Percentiles rank a stretch among this genome's conserved stretches.
These are phyloP conservation scores for Aquilaria agallochum DNA, from an alignment of 441 rosid species.

Conservation along the genomic window DNA sequence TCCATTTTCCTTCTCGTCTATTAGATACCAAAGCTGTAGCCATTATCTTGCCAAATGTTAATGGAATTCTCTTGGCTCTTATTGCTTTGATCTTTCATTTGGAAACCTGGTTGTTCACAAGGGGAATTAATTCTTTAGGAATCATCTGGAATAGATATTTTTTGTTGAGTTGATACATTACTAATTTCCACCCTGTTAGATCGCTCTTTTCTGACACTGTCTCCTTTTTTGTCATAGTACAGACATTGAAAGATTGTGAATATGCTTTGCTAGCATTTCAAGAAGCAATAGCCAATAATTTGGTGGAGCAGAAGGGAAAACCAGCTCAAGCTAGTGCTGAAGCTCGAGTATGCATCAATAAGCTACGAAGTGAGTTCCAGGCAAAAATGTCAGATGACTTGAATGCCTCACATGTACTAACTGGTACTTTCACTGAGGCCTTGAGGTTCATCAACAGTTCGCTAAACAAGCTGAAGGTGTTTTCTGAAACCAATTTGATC, in stretches of 20 bases:
- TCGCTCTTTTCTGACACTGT: no score
- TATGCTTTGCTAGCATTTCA: conserved; percentile 47
- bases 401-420: conserved; percentile 66
- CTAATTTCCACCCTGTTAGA: no score
- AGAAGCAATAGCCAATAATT: conserved; percentile 39
- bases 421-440: conserved; percentile 77
- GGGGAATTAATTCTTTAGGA: no score
- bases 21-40: no score
- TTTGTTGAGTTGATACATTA: no score
- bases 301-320: conserved; percentile 27
- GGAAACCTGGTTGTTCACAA: no score
- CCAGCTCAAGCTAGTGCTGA: conserved; percentile 34
- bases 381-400: conserved; percentile 79
- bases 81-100: no score
- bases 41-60: no score
- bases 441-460: conserved; percentile 67
- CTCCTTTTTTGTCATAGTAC: conserved; percentile 6
- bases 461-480: conserved; percentile 56
- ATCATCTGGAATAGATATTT: no score
- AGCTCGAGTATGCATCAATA: conserved; percentile 48
- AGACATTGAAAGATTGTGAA: conserved; percentile 83
- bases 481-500: background rate
- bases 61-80: no score
- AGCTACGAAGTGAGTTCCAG: conserved; percentile 53
- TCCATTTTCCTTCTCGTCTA: no score